Percentiles rank a stretch among this genome's conserved stretches.
phyloP scores from a whole-genome alignment of 2,329 filamentous ascomycete genomes.

The Balansia obtecta region DNA sequence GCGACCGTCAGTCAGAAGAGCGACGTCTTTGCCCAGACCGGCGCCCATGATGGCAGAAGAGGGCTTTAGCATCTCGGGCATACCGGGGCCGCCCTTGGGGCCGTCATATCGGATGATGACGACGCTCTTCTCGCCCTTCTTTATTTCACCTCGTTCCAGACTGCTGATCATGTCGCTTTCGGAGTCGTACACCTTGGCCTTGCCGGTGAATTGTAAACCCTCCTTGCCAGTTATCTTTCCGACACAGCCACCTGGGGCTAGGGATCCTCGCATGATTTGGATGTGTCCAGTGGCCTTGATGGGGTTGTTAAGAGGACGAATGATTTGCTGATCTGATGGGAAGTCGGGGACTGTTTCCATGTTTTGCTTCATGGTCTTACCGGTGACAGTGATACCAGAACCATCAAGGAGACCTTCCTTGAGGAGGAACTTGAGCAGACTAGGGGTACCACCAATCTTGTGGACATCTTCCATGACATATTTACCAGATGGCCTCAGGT shows the following conservation, averaged over 20 bases:
- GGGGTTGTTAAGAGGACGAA: constrained; percentile 66
- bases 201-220: constrained; percentile 69
- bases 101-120: constrained; percentile 89
- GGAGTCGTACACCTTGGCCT: constrained; percentile 72
- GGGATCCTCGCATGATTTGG: constrained; percentile 74
- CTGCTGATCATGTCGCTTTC: constrained; percentile 71
- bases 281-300: constrained; percentile 83
- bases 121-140: constrained; percentile 77
- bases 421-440: constrained; percentile 77
- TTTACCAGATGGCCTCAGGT: constrained; percentile 75
- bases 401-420: constrained; percentile 75
- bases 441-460: constrained; percentile 76
- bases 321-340: constrained; percentile 67
- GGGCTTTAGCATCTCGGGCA: constrained; percentile 94
- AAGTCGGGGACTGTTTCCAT: constrained; percentile 63
- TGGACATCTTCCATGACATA: constrained; percentile 79
- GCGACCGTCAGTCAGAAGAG: constrained; percentile 61
- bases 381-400: constrained; percentile 70
- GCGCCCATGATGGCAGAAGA: constrained; percentile 87
- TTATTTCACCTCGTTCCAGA: constrained; percentile 64
- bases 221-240: constrained; percentile 95
- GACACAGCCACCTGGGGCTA: constrained; percentile 76
- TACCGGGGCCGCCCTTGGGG: constrained; percentile 84
- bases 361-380: constrained; percentile 81
- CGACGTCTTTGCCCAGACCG: constrained; percentile 63